phyloP scores from a whole-genome alignment of 805 yeast species.

The Grigorovia jiainica region DNA sequence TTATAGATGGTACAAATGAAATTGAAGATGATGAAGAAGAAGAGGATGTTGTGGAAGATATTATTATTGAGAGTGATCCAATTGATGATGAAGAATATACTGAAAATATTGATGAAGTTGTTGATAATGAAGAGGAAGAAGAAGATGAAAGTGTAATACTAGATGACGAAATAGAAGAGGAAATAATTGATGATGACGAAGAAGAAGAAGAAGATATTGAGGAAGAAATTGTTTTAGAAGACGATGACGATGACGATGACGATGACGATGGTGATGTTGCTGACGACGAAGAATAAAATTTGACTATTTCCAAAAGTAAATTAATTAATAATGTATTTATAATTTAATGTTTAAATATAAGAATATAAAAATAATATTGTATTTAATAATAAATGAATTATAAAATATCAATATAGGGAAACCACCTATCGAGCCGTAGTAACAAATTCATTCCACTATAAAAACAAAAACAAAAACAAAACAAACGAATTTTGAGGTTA shows the following conservation, averaged over 20 bases:
- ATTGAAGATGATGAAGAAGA: background rate
- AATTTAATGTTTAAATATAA: background rate
- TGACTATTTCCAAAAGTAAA: background rate
- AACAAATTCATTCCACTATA: too few species aligned
- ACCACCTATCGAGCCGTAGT: too few species aligned
- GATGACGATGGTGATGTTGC: slow-evolving; percentile 5
- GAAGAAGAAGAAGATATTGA: slow-evolving; percentile 8
- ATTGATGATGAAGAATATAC: background rate
- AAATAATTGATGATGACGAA: slow-evolving; percentile 10
- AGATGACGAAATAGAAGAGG: slow-evolving; percentile 14
- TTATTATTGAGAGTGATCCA: background rate
- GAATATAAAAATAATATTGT: background rate
- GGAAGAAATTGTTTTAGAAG: slow-evolving; percentile 14
- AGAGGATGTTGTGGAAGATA: background rate
- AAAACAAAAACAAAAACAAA: too few species aligned
- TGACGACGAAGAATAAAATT: background rate
- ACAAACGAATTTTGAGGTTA: too few species aligned
- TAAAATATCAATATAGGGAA: too few species aligned
- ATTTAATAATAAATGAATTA: background rate
- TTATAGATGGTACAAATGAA: background rate
- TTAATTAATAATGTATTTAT: background rate
- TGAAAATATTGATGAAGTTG: background rate
- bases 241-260: slow-evolving; percentile 9
- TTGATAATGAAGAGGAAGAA: background rate
- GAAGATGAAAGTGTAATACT: slow-evolving; percentile 4